A percentile compares a stretch with the other conserved stretches of the same genome.
These are phyloP conservation scores for Coleophoma cylindrospora DNA, from an alignment of 2,329 filamentous ascomycete genomes.

Conservation along the genomic window DNA sequence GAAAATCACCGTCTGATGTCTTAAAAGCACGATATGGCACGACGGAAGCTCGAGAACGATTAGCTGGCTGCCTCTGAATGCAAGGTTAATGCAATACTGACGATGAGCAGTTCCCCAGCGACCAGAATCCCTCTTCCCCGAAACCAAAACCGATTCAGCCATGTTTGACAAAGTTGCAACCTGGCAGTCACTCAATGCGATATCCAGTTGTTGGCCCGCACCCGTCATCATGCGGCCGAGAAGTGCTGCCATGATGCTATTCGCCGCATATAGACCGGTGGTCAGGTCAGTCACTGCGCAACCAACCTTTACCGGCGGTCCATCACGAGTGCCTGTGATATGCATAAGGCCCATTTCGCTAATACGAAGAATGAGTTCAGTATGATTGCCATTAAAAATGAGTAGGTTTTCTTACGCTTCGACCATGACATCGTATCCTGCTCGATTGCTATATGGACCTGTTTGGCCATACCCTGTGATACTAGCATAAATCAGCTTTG, in stretches of 20 bases:
- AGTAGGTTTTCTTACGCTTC: slow-evolving; percentile 52
- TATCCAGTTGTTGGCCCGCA: slow-evolving; percentile 83
- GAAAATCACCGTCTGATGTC: slow-evolving; percentile 60
- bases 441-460: slow-evolving; percentile 77
- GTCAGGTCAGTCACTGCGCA: slow-evolving; percentile 94
- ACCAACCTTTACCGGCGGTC: slow-evolving; percentile 89
- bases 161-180: slow-evolving; percentile 89
- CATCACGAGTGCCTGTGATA: slow-evolving; percentile 82
- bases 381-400: background rate
- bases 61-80: background rate
- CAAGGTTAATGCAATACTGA: slow-evolving; percentile 31
- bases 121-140: slow-evolving; percentile 77
- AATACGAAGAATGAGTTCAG: background rate
- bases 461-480: slow-evolving; percentile 96
- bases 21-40: slow-evolving; percentile 86
- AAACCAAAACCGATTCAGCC: slow-evolving; percentile 83
- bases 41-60: slow-evolving; percentile 63
- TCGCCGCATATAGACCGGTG: slow-evolving; percentile 88
- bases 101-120: slow-evolving; percentile 94
- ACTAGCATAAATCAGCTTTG: slow-evolving; percentile 81
- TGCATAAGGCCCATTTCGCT: slow-evolving; percentile 92
- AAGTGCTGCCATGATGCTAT: slow-evolving; percentile 87
- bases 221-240: slow-evolving; percentile 67
- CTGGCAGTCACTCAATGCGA: slow-evolving; percentile 85
- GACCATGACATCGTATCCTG: slow-evolving; percentile 98